These are phyloP conservation scores for Pleurotus salmoneostramineus DNA, from an alignment of 768 basidiomycete genomes.

Conservation along the genomic window DNA sequence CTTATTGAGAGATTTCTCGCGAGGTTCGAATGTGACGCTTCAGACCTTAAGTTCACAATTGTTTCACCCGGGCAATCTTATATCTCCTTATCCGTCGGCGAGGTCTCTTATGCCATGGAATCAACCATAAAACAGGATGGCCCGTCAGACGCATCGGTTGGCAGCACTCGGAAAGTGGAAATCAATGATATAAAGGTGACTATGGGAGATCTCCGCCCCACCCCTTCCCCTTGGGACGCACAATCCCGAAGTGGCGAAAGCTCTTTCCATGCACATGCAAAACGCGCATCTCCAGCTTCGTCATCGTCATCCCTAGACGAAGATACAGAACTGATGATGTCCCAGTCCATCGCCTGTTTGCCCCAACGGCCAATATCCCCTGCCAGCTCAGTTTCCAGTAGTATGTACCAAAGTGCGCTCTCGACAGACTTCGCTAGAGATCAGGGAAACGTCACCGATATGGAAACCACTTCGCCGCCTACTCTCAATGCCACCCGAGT, in stretches of 20 bases:
- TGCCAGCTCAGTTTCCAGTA: slow-evolving; percentile 48
- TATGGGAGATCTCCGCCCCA: slow-evolving; percentile 36
- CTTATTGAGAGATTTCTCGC: slow-evolving; percentile 77
- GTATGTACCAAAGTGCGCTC: slow-evolving; percentile 77
- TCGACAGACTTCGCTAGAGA: slow-evolving; percentile 25
- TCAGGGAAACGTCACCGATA: too few species aligned
- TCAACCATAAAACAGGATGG: slow-evolving; percentile 7
- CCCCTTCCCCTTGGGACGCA: slow-evolving; percentile 14
- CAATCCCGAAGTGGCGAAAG: slow-evolving; percentile 8
- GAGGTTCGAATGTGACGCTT: slow-evolving; percentile 73
- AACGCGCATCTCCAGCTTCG: slow-evolving; percentile 39
- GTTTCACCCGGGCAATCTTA: slow-evolving; percentile 62
- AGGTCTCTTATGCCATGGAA: slow-evolving; percentile 57
- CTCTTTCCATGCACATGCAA: slow-evolving; percentile 16
- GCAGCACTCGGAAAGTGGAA: slow-evolving; percentile 44
- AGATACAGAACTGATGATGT: slow-evolving; percentile 62
- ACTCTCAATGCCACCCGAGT: too few species aligned
- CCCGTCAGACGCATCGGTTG: slow-evolving; percentile 11
- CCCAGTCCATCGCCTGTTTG: slow-evolving; percentile 66
- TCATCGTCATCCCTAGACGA: slow-evolving; percentile 66
- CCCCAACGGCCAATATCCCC: slow-evolving; percentile 45
- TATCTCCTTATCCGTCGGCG: slow-evolving; percentile 53
- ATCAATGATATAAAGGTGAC: slow-evolving; percentile 56
- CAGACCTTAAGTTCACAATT: slow-evolving; percentile 64
- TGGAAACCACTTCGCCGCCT: too few species aligned